Evolutionary conservation across 2,329 filamentous ascomycete genomes (phyloP), one percentile per base, ranked within the genome.

Genomic region (Aspergillus niger): DNA sequence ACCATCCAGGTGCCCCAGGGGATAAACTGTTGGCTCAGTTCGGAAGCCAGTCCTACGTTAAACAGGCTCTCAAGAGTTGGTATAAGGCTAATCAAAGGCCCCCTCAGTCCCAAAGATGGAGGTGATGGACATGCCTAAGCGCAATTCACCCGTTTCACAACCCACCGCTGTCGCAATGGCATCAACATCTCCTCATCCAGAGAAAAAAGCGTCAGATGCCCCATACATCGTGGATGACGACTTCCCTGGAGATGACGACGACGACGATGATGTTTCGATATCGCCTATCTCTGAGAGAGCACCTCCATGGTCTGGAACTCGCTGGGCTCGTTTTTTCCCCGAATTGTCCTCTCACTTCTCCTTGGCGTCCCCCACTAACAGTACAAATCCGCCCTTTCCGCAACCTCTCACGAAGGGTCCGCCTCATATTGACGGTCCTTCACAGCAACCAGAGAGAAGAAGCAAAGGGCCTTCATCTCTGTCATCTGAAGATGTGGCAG

Each of bases 321-420:
- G 61, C 5, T 64, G 68, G 63, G 57, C 59, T 56, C 71, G 69
- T 17, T 73, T 73, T 51, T 73, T 72, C 58, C 72, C 73, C 10
- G 72, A 74, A 55, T 55, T 74, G 1, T 67, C 65, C 10, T 69
- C 68, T 1, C 67, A 70, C 24, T 69, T 72, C 52, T 62, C 67
- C 2, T 44, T 71, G 17, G 55, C 68, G n/a, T 71, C 72, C 24
- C 67, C 72, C 8, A 38, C 67, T 8, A 67, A 66, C 32, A 65
- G 52, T 28, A 60, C 41, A 43, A 47, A 55, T 48, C 65, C 39
- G 47, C 15, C 26, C 30, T n/a, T 30, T 5, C 44, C 57, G 49
- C 65, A 39, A 44, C 3, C 4, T 50, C 47, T 17, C 26, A 50
- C 30, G 47, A 50, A 30, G 26, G 47, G 47, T 8, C 7, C 26